Evolutionary conservation across 371 early-diverging fungal species (phyloP).

Genomic region (Capillidium rhysosporum): DNA sequence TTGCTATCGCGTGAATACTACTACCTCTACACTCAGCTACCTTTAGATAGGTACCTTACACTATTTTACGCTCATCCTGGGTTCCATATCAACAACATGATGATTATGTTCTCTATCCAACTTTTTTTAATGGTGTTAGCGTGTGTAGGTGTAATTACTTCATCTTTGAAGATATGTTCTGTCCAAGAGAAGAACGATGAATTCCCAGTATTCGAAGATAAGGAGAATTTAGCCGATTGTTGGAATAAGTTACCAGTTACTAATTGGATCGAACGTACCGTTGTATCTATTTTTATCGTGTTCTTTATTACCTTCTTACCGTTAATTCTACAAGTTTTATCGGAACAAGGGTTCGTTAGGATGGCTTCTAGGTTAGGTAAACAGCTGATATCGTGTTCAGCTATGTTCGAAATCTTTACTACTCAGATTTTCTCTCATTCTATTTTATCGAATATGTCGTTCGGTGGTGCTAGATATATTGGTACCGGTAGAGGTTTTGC

Average conservation of each 20-base stretch:
- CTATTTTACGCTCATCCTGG: constrained; percentile 82
- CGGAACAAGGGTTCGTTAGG: constrained; percentile 63
- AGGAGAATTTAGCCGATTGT: constrained; percentile 13
- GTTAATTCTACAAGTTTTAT: constrained; percentile 62
- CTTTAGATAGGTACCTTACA: constrained; percentile 68
- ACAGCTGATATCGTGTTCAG: constrained; percentile 65
- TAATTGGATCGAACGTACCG: constrained; percentile 69
- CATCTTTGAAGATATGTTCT: constrained; percentile 15
- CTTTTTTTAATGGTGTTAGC: constrained; percentile 62
- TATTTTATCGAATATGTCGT: constrained; percentile 56
- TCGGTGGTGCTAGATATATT: constrained; percentile 73
- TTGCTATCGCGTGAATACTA: constrained; percentile 81
- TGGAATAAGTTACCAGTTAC: constrained; percentile 49
- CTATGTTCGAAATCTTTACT: constrained; percentile 76
- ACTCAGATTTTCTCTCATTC: constrained; percentile 76
- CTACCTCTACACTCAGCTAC: constrained; percentile 66
- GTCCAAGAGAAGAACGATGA: constrained; percentile 2
- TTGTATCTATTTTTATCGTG: constrained; percentile 58
- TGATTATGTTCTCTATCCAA: constrained; percentile 71
- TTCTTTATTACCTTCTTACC: constrained; percentile 72
- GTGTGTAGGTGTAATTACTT: constrained; percentile 36
- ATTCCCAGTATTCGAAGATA: constrained; percentile 18
- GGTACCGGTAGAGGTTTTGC: constrained; percentile 82
- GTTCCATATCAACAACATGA: constrained; percentile 80
- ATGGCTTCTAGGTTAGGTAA: constrained; percentile 55